These are phyloP conservation scores for Isochrysis galbana DNA, from an alignment of 78 protist genomes.

Conservation along the genomic window DNA sequence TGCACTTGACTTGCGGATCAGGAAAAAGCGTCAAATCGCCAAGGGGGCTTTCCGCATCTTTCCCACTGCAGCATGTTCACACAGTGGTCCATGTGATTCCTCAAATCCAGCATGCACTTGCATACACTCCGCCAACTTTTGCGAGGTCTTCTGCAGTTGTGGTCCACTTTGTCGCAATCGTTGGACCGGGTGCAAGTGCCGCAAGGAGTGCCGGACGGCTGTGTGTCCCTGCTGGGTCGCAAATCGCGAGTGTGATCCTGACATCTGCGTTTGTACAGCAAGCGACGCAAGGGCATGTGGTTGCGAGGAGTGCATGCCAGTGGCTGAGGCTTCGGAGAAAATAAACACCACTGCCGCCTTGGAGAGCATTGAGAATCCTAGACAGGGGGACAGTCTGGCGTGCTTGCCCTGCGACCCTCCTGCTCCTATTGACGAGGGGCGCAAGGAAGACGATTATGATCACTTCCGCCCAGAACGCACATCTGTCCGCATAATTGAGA, in stretches of 20 bases:
- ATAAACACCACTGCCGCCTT: too few relatives aligned
- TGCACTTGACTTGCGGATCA: not conserved
- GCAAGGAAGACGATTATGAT: too few relatives aligned
- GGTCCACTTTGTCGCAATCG: not conserved
- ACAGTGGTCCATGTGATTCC: not conserved
- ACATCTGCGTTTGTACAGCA: conserved; percentile 5
- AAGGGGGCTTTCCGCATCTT: not conserved
- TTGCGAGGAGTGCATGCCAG: not conserved
- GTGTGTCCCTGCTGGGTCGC: not conserved
- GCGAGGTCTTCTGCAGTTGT: conserved; percentile 7
- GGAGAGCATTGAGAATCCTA: too few relatives aligned
- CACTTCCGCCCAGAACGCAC: too few relatives aligned
- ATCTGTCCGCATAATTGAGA: too few relatives aligned
- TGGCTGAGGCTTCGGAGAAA: too few relatives aligned
- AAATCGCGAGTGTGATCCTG: conserved; percentile 20
- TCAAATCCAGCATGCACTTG: not conserved
- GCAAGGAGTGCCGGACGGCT: not conserved
- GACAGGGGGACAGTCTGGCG: too few relatives aligned
- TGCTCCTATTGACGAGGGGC: too few relatives aligned
- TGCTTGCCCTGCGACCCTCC: too few relatives aligned
- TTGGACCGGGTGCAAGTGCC: not conserved
- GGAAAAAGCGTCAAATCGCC: not conserved
- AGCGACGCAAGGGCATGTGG: not conserved
- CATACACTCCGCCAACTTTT: not conserved
- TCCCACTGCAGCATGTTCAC: not conserved